Conservation (phyloP, 106 monocot species). For the Hemerocallis citrina region DNA sequence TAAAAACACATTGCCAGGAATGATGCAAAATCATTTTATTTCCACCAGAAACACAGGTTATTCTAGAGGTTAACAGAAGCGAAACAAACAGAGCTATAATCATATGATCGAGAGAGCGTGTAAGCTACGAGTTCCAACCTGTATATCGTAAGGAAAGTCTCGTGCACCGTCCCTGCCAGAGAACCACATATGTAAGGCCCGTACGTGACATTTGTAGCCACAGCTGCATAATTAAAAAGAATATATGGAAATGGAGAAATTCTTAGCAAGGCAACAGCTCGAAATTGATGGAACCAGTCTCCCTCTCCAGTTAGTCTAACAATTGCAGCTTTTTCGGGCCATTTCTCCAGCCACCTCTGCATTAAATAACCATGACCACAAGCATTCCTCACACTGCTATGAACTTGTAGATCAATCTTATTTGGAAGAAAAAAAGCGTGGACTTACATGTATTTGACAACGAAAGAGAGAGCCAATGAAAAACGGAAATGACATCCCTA, state of each 20-base stretch:
- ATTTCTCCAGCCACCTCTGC: conserved; percentile 72
- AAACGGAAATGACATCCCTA: conserved; percentile 80
- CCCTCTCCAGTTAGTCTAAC: conserved; percentile 84
- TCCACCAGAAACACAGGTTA: too few relatives aligned
- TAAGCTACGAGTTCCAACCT: conserved; percentile 17
- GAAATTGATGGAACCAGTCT: conserved; percentile 89
- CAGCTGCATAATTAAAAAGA: conserved; percentile 84
- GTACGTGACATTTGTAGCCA: conserved; percentile 80
- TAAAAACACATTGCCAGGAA: too few relatives aligned
- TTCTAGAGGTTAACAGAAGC: too few relatives aligned
- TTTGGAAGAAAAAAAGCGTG: not conserved
- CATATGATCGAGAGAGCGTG: too few relatives aligned
- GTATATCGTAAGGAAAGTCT: conserved; percentile 77
- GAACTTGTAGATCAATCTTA: not conserved
- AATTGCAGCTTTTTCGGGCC: conserved; percentile 69
- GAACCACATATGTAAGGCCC: conserved; percentile 74
- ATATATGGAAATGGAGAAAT: conserved; percentile 90
- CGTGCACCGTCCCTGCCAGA: conserved; percentile 55
- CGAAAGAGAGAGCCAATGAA: conserved; percentile 65
- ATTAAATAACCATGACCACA: conserved; percentile 2
- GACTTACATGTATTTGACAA: conserved; percentile 54
- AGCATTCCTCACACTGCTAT: not conserved
- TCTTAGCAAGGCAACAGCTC: conserved; percentile 64
- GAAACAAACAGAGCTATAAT: too few relatives aligned
- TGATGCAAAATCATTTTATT: too few relatives aligned